phyloP scores from a whole-genome alignment of 2,329 filamentous ascomycete genomes.

The Colletotrichum orbiculare region DNA sequence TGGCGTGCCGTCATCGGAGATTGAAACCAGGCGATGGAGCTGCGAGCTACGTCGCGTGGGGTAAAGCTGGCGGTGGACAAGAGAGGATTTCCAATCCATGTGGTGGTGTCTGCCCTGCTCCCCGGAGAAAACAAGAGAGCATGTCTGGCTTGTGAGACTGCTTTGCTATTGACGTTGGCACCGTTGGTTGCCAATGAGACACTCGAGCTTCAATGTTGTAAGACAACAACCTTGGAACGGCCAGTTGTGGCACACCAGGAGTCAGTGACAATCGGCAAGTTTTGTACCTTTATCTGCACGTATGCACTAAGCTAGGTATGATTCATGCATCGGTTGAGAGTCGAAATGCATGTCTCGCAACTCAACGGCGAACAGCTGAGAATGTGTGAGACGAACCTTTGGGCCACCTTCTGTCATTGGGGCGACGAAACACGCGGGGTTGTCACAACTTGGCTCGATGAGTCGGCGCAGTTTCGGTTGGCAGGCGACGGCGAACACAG shows the following conservation, averaged over 20 bases:
- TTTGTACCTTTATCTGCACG: no score
- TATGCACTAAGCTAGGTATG: no score
- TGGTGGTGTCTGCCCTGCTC: neutral
- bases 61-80: slow-evolving; percentile 29
- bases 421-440: no score
- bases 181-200: slow-evolving; percentile 19
- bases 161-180: neutral
- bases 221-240: slow-evolving; percentile 15
- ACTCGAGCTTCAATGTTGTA: slow-evolving; percentile 10
- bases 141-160: slow-evolving; percentile 24
- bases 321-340: no score
- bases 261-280: no score
- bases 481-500: no score
- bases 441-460: no score
- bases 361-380: no score
- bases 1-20: slow-evolving; percentile 35
- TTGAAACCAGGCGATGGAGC: slow-evolving; percentile 23
- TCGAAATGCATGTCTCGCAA: no score
- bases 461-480: no score
- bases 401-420: no score
- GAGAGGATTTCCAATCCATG: slow-evolving; percentile 29
- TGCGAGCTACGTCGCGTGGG: slow-evolving; percentile 21
- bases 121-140: slow-evolving; percentile 10
- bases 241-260: neutral
- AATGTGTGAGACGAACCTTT: no score